Conservation (phyloP, 768 basidiomycete genomes). For the Serendipita sp. region DNA sequence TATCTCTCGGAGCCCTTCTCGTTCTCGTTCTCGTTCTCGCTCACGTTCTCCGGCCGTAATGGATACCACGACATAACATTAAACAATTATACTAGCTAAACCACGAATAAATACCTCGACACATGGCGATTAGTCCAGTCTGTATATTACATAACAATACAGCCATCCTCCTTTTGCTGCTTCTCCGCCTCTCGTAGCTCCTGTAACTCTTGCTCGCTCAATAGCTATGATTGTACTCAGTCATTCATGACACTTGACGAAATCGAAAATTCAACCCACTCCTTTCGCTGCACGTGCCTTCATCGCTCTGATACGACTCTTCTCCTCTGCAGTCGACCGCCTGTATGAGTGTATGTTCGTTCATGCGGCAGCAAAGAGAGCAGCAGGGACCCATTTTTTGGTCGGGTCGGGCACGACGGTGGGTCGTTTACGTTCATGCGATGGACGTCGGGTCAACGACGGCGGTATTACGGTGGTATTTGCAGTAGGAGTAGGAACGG, state of each 20-base stretch:
- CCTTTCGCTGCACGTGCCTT: conserved; percentile 60
- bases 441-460: neutral
- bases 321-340: conserved; percentile 48
- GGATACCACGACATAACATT: conserved; percentile 14
- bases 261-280: conserved; percentile 24
- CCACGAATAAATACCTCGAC: neutral
- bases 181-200: neutral
- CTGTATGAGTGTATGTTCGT: neutral
- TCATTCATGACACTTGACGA: neutral
- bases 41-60: conserved; percentile 27
- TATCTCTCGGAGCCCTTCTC: conserved; percentile 47
- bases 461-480: neutral
- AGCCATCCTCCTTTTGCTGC: conserved; percentile 1
- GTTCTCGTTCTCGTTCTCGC: conserved; percentile 22
- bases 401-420: neutral
- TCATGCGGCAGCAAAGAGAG: conserved; percentile 7
- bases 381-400: conserved; percentile 3
- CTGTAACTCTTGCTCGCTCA: conserved; percentile 1
- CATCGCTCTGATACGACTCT: conserved; percentile 54
- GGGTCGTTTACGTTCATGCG: neutral
- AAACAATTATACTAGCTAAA: neutral
- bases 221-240: neutral
- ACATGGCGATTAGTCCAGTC: too few species aligned
- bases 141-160: conserved; percentile 1
- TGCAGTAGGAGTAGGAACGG: conserved; percentile 7